Base-by-base conservation (phyloP, 2,329 filamentous ascomycete species). In the Juglanconis oblonga region DNA sequence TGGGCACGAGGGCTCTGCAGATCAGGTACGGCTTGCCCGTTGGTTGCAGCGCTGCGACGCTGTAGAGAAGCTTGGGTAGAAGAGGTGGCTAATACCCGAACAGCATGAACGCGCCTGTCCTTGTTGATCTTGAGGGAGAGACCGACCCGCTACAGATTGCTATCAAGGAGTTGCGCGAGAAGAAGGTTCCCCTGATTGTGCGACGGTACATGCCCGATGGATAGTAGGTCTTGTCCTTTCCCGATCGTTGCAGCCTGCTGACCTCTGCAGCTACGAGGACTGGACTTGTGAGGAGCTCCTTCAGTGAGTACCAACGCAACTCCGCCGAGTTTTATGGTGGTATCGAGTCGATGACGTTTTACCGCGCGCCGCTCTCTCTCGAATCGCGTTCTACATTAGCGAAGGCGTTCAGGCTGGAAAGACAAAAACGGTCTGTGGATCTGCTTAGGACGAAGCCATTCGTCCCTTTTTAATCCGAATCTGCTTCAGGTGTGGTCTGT, bases 281-380 rank as follows among this genome's bases (percentile, higher is more conserved):
- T 99, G 95, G 95, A 96, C 93, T 40, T 97, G 93, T 77, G 95
- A 98, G 78, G 95, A 99, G 77, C 82, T 98, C 65, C 83, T 97
- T 58, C 83, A 86, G 74, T 86, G 45, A 59, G 10, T 17, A 9
- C 38, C 32, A 56, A 31, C 36, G 10, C n/a, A 9, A 40, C 24
- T 24, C n/a, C 33, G 29, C 17, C 45, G 29, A 29, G 52, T 10
- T 49, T 31, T 50, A 54, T 48, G 45, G 45, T 61, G 51, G 48
- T 31, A 50, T 52, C 29, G 48, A 14, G 36, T 48, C 42, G 32
- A 62, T 55, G 55, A 42, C 47, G 32, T 48, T 53, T 51, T 50
- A 52, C 42, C 35, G 52, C 51, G 53, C 62, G 57, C 59, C 33
- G 52, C 52, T 35, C 38, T 38, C 52, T 40, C 32, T 10, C 31